Evolutionary conservation across 2,329 filamentous ascomycete genomes (phyloP).

Genomic region (Neofusicoccum cordaticola): DNA sequence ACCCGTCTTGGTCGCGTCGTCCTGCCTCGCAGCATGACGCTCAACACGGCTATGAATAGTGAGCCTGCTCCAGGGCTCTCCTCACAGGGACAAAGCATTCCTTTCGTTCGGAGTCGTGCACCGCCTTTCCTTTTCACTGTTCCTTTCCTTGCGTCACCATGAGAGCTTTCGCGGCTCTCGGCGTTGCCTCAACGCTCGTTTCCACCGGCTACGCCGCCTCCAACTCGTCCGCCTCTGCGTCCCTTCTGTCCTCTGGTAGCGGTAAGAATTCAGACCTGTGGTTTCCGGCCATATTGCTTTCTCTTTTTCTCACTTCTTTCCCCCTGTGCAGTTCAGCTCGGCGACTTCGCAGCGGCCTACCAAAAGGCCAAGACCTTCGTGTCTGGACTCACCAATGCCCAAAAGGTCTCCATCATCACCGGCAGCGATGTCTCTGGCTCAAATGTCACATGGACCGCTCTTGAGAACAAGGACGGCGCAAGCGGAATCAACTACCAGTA

Average conservation of each 20-base stretch:
- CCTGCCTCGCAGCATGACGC: background rate
- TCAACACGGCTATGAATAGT: background rate
- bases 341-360: slow-evolving; percentile 7
- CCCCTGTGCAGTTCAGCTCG: background rate
- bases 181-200: slow-evolving; percentile 13
- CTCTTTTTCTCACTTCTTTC: background rate
- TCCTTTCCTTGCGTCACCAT: background rate
- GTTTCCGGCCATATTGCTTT: background rate
- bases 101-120: background rate
- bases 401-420: slow-evolving; percentile 13
- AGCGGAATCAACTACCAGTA: slow-evolving; percentile 25
- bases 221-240: background rate
- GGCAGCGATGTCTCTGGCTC: background rate
- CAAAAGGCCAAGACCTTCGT: slow-evolving; percentile 3
- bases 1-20: background rate
- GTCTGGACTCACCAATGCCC: slow-evolving; percentile 5
- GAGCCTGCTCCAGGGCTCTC: background rate
- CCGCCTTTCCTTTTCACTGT: background rate
- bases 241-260: slow-evolving; percentile 8
- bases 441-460: slow-evolving; percentile 22
- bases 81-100: background rate
- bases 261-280: background rate
- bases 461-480: slow-evolving; percentile 23
- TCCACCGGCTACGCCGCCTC: slow-evolving; percentile 1
- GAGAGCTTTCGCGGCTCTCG: slow-evolving; percentile 10